Percentiles rank a stretch among this genome's conserved stretches.
phyloP scores from a whole-genome alignment of 2,329 filamentous ascomycete species.

The Cucurbitaria berberidis region DNA sequence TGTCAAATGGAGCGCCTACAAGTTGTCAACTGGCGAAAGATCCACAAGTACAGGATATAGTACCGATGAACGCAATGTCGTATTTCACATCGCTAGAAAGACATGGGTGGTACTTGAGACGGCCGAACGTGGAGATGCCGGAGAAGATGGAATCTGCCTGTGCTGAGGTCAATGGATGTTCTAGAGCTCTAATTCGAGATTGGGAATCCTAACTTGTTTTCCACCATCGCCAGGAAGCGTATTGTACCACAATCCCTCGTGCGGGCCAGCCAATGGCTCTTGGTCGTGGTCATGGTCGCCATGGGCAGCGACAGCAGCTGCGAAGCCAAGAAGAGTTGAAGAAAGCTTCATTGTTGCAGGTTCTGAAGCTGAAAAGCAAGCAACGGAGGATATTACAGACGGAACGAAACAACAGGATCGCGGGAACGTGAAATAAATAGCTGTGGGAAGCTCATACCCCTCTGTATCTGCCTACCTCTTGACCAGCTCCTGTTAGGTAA shows the following conservation, averaged over 20 bases:
- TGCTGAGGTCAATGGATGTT: constrained; percentile 19
- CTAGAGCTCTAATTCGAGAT: neutral
- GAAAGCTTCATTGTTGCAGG: constrained; percentile 36
- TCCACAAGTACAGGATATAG: constrained; percentile 10
- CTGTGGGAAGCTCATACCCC: constrained; percentile 12
- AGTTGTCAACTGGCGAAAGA: constrained; percentile 9
- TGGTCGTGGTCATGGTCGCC: constrained; percentile 63
- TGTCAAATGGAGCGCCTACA: constrained; percentile 80
- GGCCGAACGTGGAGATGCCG: constrained; percentile 84
- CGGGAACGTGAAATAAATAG: constrained; percentile 30
- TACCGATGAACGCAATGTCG: constrained; percentile 85
- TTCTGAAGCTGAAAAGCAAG: constrained; percentile 2
- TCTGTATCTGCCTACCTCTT: constrained; percentile 35
- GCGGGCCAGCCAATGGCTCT: constrained; percentile 69
- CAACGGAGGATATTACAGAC: constrained; percentile 2
- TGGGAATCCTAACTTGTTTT: constrained; percentile 67
- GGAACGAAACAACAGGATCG: constrained; percentile 4
- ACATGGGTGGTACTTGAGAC: constrained; percentile 78
- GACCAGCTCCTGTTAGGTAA: constrained; percentile 44
- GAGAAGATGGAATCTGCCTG: constrained; percentile 88
- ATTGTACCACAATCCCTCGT: constrained; percentile 81
- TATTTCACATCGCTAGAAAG: constrained; percentile 74
- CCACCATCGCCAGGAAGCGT: constrained; percentile 81
- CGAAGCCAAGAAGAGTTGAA: constrained; percentile 45
- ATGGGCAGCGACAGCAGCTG: constrained; percentile 64